Conservation (phyloP, 2,329 filamentous ascomycete species). For the Colletotrichum limetticola region DNA sequence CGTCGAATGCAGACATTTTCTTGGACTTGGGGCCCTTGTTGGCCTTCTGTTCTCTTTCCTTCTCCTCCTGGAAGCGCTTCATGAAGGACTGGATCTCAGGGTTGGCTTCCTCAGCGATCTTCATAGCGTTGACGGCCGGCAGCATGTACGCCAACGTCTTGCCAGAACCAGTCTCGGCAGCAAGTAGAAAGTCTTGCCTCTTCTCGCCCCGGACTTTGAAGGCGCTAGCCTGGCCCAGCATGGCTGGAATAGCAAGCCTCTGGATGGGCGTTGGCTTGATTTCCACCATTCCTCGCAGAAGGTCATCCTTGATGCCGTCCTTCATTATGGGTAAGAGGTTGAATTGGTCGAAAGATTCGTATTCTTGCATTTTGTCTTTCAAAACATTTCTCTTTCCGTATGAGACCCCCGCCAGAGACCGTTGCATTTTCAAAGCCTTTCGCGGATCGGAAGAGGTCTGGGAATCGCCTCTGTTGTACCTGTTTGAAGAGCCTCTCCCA, state of each 20-base stretch:
- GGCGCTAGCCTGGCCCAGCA: conserved; percentile 69
- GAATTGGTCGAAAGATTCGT: conserved; percentile 86
- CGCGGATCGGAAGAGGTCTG: conserved; percentile 38
- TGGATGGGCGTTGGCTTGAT: conserved; percentile 90
- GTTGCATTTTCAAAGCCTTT: conserved; percentile 96
- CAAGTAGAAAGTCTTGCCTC: conserved; percentile 77
- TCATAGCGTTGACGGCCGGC: conserved; percentile 86
- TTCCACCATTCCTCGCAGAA: conserved; percentile 78
- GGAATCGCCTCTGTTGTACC: conserved; percentile 42
- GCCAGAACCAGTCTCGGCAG: conserved; percentile 95
- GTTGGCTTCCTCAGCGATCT: conserved; percentile 76
- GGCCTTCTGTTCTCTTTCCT: conserved; percentile 65
- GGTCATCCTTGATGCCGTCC: conserved; percentile 77
- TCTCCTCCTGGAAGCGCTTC: conserved; percentile 64
- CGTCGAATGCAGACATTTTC: conserved; percentile 70
- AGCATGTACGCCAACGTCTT: conserved; percentile 95
- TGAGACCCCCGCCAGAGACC: conserved; percentile 77
- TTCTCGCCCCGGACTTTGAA: conserved; percentile 42
- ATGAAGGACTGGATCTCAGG: conserved; percentile 67
- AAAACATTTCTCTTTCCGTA: conserved; percentile 72
- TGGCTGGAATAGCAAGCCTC: conserved; percentile 84
- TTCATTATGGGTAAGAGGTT: conserved; percentile 77
- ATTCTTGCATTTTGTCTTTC: conserved; percentile 68
- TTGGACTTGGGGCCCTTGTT: conserved; percentile 65
- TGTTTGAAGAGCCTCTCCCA: conserved; percentile 44